These are phyloP conservation scores for Claviceps sp. DNA, from an alignment of 2,329 filamentous ascomycete species.

Conservation along the genomic window DNA sequence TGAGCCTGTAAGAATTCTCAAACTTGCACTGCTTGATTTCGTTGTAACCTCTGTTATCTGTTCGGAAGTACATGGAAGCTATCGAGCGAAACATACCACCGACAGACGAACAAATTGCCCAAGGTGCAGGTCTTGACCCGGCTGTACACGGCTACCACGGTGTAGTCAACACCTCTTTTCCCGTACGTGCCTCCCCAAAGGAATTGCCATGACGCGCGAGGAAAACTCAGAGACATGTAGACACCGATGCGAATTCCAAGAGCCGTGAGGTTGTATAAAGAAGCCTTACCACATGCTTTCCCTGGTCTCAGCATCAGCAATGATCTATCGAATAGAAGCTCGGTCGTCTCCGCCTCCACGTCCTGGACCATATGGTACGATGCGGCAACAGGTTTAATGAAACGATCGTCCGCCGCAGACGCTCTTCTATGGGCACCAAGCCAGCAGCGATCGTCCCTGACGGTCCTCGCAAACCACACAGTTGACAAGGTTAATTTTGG, in stretches of 20 bases:
- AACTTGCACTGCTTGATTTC: background rate
- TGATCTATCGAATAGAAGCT: conserved; percentile 12
- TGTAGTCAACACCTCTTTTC: conserved; percentile 12
- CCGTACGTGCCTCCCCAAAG: conserved; percentile 5
- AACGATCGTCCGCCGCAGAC: conserved; percentile 12
- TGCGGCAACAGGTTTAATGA: conserved; percentile 4
- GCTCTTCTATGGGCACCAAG: conserved; percentile 20
- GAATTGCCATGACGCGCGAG: background rate
- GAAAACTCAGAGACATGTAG: background rate
- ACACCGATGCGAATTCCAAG: conserved; percentile 11
- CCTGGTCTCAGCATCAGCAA: conserved; percentile 10
- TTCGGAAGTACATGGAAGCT: conserved; percentile 8
- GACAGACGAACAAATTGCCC: conserved; percentile 7
- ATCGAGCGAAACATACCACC: conserved; percentile 12
- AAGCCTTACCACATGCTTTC: conserved; percentile 9
- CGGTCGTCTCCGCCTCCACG: conserved; percentile 11
- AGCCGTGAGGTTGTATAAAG: conserved; percentile 11
- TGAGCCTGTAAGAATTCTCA: conserved; percentile 8
- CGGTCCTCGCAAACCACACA: conserved; percentile 11
- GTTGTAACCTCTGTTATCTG: background rate
- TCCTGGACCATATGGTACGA: conserved; percentile 15
- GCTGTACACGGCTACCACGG: conserved; percentile 15
- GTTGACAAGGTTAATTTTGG: conserved; percentile 23
- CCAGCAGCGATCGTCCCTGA: conserved; percentile 17
- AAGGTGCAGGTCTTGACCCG: conserved; percentile 14